Evolutionary conservation across 345 rosid genomes (phyloP).

Genomic region (Pugionium dolabratum): DNA sequence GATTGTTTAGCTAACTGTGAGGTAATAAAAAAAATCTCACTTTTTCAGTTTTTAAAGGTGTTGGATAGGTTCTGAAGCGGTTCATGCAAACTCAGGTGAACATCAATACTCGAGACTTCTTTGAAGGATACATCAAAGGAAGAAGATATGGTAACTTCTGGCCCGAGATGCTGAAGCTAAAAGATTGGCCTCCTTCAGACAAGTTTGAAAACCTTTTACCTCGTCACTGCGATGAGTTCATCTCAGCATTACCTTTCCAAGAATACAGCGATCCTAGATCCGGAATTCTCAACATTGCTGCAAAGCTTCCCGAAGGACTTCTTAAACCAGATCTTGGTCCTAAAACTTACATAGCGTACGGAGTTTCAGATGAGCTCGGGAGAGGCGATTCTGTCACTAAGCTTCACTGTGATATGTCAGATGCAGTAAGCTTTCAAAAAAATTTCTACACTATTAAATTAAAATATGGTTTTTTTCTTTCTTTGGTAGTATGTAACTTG

Average conservation of each 20-base stretch:
- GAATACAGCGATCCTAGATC: slow-evolving; percentile 77
- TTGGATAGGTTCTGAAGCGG: neutral
- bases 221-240: slow-evolving; percentile 91
- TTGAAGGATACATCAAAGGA: slow-evolving; percentile 78
- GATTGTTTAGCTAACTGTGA: slow-evolving; percentile 81
- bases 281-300: slow-evolving; percentile 82
- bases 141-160: slow-evolving; percentile 72
- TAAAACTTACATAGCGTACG: slow-evolving; percentile 92
- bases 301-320: slow-evolving; percentile 61
- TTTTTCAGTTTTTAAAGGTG: neutral
- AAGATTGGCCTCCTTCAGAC: slow-evolving; percentile 98
- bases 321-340: slow-evolving; percentile 96
- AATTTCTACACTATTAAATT: neutral
- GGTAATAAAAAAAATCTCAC: slow-evolving; percentile 41
- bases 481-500: too few species aligned
- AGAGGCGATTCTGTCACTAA: slow-evolving; percentile 96
- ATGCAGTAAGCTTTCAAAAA: slow-evolving; percentile 60
- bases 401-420: slow-evolving; percentile 92
- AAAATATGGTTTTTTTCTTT: neutral
- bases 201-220: slow-evolving; percentile 87
- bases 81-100: slow-evolving; percentile 52
- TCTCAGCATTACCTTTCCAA: slow-evolving; percentile 80
- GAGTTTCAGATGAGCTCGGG: slow-evolving; percentile 74
- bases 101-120: slow-evolving; percentile 66
- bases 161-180: slow-evolving; percentile 97